phyloP scores from a whole-genome alignment of 1,284 basidiomycete genomes.

The Cryptococcus sp. region DNA sequence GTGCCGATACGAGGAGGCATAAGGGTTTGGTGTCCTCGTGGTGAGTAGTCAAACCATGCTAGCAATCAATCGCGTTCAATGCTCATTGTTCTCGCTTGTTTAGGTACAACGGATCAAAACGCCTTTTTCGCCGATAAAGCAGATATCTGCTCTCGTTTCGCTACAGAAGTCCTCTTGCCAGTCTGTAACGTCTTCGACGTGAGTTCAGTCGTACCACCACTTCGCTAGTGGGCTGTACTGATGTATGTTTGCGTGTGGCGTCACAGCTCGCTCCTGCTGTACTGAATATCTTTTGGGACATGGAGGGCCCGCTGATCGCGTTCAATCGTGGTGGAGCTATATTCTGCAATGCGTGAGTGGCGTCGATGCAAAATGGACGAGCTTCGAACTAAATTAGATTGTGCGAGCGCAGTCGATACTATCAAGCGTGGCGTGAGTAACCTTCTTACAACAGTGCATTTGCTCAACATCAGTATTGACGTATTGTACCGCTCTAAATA shows the following conservation, averaged over 20 bases:
- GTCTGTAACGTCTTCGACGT: constrained; percentile 45
- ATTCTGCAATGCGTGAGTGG: constrained; percentile 73
- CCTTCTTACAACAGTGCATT: constrained; percentile 1
- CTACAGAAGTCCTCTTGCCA: constrained; percentile 60
- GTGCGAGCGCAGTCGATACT: constrained; percentile 62
- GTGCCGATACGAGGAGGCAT: constrained; percentile 39
- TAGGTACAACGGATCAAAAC: constrained; percentile 25
- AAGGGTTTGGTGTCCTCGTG: constrained; percentile 69
- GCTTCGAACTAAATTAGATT: neutral
- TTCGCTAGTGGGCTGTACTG: neutral
- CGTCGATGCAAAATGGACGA: neutral
- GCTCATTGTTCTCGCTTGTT: too few relatives aligned
- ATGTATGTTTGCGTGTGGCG: neutral
- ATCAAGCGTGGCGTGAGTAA: constrained; percentile 79
- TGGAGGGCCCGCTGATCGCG: constrained; percentile 78
- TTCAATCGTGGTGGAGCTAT: constrained; percentile 90
- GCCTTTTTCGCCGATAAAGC: constrained; percentile 32
- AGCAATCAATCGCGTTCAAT: too few relatives aligned
- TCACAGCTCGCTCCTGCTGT: constrained; percentile 57
- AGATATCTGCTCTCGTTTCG: constrained; percentile 60
- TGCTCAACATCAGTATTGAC: neutral
- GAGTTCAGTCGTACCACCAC: constrained; percentile 4
- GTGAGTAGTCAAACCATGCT: too few relatives aligned
- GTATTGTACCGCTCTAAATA: constrained; percentile 35
- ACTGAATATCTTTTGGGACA: constrained; percentile 85